phyloP scores from a whole-genome alignment of 1,284 basidiomycete species.

The Boletus subluridellus region DNA sequence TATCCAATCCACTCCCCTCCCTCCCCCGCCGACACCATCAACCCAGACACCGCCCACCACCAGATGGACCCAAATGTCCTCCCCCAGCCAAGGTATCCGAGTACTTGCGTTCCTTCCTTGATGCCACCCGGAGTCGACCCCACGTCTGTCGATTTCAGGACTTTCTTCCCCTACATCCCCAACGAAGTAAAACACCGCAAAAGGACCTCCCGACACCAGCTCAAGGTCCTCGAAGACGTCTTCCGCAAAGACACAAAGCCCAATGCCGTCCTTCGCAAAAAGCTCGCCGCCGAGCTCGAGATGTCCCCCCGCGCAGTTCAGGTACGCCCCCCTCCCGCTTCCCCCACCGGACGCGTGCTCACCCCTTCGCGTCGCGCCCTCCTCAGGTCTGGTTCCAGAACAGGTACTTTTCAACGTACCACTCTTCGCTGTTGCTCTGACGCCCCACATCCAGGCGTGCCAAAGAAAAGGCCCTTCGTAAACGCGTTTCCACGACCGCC shows the following conservation, averaged over 20 bases:
- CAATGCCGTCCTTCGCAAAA: constrained; percentile 74
- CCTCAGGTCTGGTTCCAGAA: constrained; percentile 87
- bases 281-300: constrained; percentile 75
- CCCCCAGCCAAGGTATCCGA: constrained; percentile 30
- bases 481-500: constrained; percentile 14
- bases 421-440: constrained; percentile 7
- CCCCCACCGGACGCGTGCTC: constrained; percentile 17
- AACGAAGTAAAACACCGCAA: constrained; percentile 90
- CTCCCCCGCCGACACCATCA: neutral
- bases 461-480: constrained; percentile 62
- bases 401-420: constrained; percentile 46
- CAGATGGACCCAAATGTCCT: constrained; percentile 24
- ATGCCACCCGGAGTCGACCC: constrained; percentile 59
- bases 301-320: constrained; percentile 94
- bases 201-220: constrained; percentile 77
- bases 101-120: constrained; percentile 45
- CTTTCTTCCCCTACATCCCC: constrained; percentile 80
- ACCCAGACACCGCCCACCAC: neutral
- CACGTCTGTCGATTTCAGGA: constrained; percentile 40
- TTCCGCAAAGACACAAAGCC: constrained; percentile 89
- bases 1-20: constrained; percentile 21
- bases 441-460: constrained; percentile 53
- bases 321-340: constrained; percentile 47
- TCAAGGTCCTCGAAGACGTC: constrained; percentile 80
- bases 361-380: constrained; percentile 17